Base-by-base conservation (phyloP, 352 stramenopile genomes). In the Globisporangium apiculatum region DNA sequence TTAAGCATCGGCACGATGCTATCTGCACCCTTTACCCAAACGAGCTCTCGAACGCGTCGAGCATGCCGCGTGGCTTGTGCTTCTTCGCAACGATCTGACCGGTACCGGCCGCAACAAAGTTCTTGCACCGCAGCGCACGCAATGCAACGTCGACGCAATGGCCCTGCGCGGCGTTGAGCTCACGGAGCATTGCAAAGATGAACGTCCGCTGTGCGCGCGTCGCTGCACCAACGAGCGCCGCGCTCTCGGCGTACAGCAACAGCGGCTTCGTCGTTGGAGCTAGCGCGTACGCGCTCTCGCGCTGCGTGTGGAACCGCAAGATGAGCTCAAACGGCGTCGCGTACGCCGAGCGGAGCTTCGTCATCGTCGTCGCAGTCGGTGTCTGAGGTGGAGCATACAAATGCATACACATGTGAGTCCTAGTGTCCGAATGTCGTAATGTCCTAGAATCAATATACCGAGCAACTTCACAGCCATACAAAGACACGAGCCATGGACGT, bases 221-320 rank as follows among this genome's bases (percentile, higher is more conserved):
- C 12, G 76, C 45, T 11, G 62, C 36, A 7, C 79, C 81, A 4
- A 86, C 74, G 54, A 91, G 69, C 56, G 68, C 69, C n/a, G 71
- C 54, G 61, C 76, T 87, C 62, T 91, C 76, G 0, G 81, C 81
- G 53, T 85, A 91, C 38, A 87, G 57, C 63, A 88, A 83, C 48
- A 79, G 1, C 10, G 77, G 75, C 7, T 61, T 54, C 0, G 60
- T 61, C 6, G 18, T 48, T 15, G 42, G 31, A 11, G 53, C 24
- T 3, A 83, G 18, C 15, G 53, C 60, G 18, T 62, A 67, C 6
- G 40, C 52, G 12, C 46, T 60, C 4, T 71, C 68, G 7, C 61
- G 58, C 36, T 49, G 60, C 61, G 69, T 75, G 56, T 83, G 64
- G 47, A 73, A 86, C 3, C 73, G 73, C 54, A 76, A 62, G n/a